Conservation (phyloP, 164 flowering plant genomes). For the Pachysandra terminalis region DNA sequence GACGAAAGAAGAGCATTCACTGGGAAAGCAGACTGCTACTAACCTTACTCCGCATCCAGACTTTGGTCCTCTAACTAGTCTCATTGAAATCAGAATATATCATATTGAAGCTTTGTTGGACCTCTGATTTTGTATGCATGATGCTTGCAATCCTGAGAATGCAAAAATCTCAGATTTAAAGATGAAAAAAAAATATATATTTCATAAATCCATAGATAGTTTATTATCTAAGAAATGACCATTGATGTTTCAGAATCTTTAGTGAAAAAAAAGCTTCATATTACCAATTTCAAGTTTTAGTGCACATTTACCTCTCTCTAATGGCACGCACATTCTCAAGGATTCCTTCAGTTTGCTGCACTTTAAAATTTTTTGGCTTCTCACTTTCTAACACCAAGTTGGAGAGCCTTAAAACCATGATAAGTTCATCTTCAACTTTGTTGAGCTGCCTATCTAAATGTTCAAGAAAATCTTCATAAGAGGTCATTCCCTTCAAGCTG, state of each 20-base stretch:
- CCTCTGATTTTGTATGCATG: conserved; percentile 20
- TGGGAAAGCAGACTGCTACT: not conserved
- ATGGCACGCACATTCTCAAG: conserved; percentile 42
- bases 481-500: conserved; percentile 33
- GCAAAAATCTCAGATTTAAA: not conserved
- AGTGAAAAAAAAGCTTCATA: not conserved
- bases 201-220: not conserved
- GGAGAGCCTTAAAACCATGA: conserved; percentile 45
- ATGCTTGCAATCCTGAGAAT: conserved; percentile 41
- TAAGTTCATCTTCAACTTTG: conserved; percentile 56
- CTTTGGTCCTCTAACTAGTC: not conserved
- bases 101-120: conserved; percentile 16
- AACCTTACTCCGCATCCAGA: not conserved
- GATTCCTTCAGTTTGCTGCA: conserved; percentile 44
- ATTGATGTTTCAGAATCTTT: not conserved
- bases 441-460: conserved; percentile 54
- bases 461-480: conserved; percentile 53
- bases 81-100: not conserved
- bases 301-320: conserved; percentile 52
- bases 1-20: no score
- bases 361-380: conserved; percentile 37
- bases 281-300: not conserved
- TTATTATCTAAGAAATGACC: not conserved
- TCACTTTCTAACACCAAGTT: conserved; percentile 39
- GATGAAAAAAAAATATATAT: not conserved